phyloP scores from a whole-genome alignment of 1,284 basidiomycete species.

The Cutaneotrichosporon sp. region DNA sequence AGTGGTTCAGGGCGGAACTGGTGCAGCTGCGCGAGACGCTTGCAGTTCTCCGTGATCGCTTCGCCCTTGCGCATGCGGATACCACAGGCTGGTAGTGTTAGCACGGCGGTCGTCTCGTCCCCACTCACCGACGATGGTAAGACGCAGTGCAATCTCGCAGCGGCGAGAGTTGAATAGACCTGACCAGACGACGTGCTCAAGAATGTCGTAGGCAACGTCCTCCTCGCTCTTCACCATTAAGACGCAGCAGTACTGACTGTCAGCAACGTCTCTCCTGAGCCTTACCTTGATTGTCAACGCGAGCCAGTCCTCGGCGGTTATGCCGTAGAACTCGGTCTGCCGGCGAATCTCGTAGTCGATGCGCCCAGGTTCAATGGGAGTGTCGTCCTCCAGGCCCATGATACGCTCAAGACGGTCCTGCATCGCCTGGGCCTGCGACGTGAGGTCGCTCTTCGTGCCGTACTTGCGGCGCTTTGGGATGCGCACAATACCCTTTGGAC shows the following conservation, averaged over 20 bases:
- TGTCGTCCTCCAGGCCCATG: conserved; percentile 48
- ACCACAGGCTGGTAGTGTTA: conserved; percentile 66
- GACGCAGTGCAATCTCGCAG: conserved; percentile 68
- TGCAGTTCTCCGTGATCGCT: conserved; percentile 62
- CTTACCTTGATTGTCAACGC: conserved; percentile 77
- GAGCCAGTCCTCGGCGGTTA: conserved; percentile 86
- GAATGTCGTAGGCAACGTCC: conserved; percentile 72
- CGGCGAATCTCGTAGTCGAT: conserved; percentile 33
- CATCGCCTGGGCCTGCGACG: conserved; percentile 39
- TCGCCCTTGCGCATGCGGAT: conserved; percentile 62
- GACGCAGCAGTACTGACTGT: conserved; percentile 70
- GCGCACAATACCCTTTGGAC: conserved; percentile 39
- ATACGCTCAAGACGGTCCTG: conserved; percentile 50
- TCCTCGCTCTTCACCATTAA: conserved; percentile 65
- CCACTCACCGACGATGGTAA: conserved; percentile 68
- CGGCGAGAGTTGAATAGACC: conserved; percentile 70
- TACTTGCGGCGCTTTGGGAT: conserved; percentile 35
- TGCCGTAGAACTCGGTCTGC: conserved; percentile 66
- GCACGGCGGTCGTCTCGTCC: background rate
- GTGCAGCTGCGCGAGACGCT: conserved; percentile 65
- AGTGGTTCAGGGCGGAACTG: conserved; percentile 66
- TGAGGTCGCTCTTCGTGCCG: conserved; percentile 31
- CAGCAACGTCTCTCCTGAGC: conserved; percentile 2
- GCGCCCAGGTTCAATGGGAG: conserved; percentile 27
- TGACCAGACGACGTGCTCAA: conserved; percentile 75